These are phyloP conservation scores for Nothopassalora personata DNA, from an alignment of 2,329 filamentous ascomycete species.

Conservation along the genomic window DNA sequence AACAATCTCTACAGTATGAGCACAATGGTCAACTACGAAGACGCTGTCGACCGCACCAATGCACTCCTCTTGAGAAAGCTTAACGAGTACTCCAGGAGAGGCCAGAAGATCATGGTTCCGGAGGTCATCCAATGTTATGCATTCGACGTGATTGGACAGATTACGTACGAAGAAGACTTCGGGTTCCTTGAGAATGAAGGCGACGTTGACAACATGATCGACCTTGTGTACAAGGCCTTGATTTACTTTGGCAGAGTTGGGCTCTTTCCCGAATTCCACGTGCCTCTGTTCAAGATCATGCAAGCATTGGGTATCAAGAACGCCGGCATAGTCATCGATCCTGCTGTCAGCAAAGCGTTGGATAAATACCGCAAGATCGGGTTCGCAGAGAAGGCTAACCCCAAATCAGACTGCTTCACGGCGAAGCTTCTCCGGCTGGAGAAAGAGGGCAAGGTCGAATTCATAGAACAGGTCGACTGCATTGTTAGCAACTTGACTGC, in stretches of 20 bases:
- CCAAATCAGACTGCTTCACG: constrained; percentile 27
- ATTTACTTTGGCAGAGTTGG: constrained; percentile 32
- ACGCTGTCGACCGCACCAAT: too few relatives aligned
- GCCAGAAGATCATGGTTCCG: too few relatives aligned
- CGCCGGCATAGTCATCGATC: neutral
- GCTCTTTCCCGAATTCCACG: constrained; percentile 35
- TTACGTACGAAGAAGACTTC: too few relatives aligned
- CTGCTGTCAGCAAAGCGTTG: constrained; percentile 28
- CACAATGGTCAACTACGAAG: too few relatives aligned
- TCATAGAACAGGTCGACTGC: constrained; percentile 30
- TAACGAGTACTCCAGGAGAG: too few relatives aligned
- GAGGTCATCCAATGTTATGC: too few relatives aligned
- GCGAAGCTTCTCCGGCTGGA: constrained; percentile 34
- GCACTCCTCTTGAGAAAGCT: too few relatives aligned
- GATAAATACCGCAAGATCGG: constrained; percentile 31
- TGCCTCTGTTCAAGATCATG: constrained; percentile 32
- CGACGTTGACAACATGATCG: too few relatives aligned
- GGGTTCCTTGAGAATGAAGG: too few relatives aligned
- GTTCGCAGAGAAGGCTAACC: constrained; percentile 28
- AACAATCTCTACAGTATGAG: too few relatives aligned
- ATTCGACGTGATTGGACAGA: too few relatives aligned
- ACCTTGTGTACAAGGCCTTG: too few relatives aligned
- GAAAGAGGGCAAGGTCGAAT: constrained; percentile 29
- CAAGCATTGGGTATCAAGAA: neutral
- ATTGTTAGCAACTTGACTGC: constrained; percentile 37